A percentile compares a stretch with the other conserved stretches of the same genome.
phyloP scores from a whole-genome alignment of 164 flowering plant species.

The Vitis rotundifolia region DNA sequence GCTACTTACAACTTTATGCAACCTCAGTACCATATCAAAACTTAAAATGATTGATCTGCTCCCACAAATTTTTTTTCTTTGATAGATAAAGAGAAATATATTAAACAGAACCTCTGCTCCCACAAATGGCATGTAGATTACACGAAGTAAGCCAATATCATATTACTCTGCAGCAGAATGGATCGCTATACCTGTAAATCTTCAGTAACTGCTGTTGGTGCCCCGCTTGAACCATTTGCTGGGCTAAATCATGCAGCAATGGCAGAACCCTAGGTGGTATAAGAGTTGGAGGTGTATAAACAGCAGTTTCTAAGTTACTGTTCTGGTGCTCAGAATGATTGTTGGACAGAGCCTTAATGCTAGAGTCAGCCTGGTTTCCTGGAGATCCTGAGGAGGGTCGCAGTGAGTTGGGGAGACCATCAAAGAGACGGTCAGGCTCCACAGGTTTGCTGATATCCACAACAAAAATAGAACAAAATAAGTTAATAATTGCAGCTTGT shows the following conservation, averaged over 20 bases:
- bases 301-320: constrained; percentile 35
- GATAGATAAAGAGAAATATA: no score
- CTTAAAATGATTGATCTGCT: background rate
- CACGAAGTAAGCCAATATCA: background rate
- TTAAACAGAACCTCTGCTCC: no score
- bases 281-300: constrained; percentile 47
- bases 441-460: constrained; percentile 46
- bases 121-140: background rate
- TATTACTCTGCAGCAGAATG: background rate
- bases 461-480: background rate
- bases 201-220: constrained; percentile 49
- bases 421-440: constrained; percentile 75
- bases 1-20: background rate
- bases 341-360: constrained; percentile 17
- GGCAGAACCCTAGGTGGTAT: constrained; percentile 62
- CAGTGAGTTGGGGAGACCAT: constrained; percentile 60
- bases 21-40: background rate
- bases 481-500: background rate
- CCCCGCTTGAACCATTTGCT: constrained; percentile 69
- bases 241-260: constrained; percentile 54
- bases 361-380: constrained; percentile 27
- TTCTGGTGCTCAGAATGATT: constrained; percentile 38
- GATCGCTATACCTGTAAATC: constrained; percentile 45
- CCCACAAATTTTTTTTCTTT: no score
- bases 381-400: constrained; percentile 50